Percentiles rank a stretch among this genome's conserved stretches.
Conservation (phyloP, 495 filamentous ascomycete species). For the Xylaria intraflava region DNA sequence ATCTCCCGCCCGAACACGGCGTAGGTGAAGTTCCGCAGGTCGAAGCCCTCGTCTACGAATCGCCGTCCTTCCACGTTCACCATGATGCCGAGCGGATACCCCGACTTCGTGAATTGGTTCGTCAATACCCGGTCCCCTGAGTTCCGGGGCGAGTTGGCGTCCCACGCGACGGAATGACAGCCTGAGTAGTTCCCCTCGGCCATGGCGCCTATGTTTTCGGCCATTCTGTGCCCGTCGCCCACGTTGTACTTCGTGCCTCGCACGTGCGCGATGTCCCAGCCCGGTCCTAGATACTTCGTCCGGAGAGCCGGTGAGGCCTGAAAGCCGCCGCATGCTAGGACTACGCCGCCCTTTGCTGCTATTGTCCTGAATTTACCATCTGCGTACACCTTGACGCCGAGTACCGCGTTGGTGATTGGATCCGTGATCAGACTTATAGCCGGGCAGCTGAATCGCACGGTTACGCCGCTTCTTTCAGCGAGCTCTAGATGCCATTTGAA, state of each 20-base stretch:
- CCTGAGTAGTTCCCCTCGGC: conserved; percentile 53
- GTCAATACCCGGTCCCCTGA: conserved; percentile 47
- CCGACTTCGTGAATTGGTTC: conserved; percentile 61
- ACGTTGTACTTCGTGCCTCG: conserved; percentile 57
- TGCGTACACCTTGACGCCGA: conserved; percentile 29
- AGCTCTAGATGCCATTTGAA: conserved; percentile 41
- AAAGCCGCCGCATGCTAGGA: conserved; percentile 58
- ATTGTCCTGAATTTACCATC: conserved; percentile 26
- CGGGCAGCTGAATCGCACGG: conserved; percentile 38
- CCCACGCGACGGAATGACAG: conserved; percentile 57
- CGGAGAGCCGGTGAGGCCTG: conserved; percentile 51
- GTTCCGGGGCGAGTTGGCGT: conserved; percentile 47
- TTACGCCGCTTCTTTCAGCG: conserved; percentile 35
- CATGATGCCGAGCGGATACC: conserved; percentile 60
- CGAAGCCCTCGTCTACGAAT: conserved; percentile 59
- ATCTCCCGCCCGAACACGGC: conserved; percentile 54
- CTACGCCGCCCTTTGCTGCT: conserved; percentile 30
- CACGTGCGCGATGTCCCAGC: conserved; percentile 55
- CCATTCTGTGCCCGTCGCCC: conserved; percentile 46
- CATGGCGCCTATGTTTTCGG: conserved; percentile 43
- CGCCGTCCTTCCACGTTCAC: conserved; percentile 49
- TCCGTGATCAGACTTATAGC: conserved; percentile 37
- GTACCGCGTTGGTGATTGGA: conserved; percentile 29
- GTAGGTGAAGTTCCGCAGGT: conserved; percentile 59
- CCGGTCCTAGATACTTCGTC: conserved; percentile 51